A percentile compares a stretch with the other conserved stretches of the same genome.
Conservation (phyloP, 495 filamentous ascomycete species). For the Xylaria longipes region DNA sequence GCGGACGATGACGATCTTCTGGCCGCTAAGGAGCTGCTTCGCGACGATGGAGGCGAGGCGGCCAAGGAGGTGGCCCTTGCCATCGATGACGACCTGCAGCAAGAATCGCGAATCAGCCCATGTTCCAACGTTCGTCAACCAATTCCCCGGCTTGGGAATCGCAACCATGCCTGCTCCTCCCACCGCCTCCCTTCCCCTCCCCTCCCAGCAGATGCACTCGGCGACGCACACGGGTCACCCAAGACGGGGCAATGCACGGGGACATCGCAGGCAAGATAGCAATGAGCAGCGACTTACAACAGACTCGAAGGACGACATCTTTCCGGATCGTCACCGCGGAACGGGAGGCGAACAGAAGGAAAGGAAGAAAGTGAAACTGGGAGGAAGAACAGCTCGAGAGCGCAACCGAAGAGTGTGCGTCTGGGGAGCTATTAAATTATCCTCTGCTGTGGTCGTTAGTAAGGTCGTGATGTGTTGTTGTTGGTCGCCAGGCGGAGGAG, state of each 20-base stretch:
- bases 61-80: slow-evolving; percentile 99
- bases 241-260: not conserved
- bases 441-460: slow-evolving; percentile 46
- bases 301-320: slow-evolving; percentile 97
- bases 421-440: slow-evolving; percentile 36
- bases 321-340: slow-evolving; percentile 59
- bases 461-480: slow-evolving; percentile 41
- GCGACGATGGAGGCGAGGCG: slow-evolving; percentile 98
- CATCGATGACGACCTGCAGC: slow-evolving; percentile 91
- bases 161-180: not conserved
- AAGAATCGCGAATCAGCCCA: slow-evolving; percentile 12
- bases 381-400: slow-evolving; percentile 43
- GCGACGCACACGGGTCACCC: not conserved
- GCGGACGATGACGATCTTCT: slow-evolving; percentile 99
- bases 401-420: slow-evolving; percentile 41
- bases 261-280: not conserved
- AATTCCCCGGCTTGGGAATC: slow-evolving; percentile 9
- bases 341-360: slow-evolving; percentile 37
- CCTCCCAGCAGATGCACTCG: not conserved
- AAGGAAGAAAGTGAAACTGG: slow-evolving; percentile 38
- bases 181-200: not conserved
- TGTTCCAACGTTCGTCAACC: not conserved
- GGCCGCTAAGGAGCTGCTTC: slow-evolving; percentile 98
- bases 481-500: slow-evolving; percentile 40
- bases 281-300: slow-evolving; percentile 72